A percentile compares a stretch with the other conserved stretches of the same genome.
Evolutionary conservation across 352 stramenopile genomes (phyloP).

Genomic region (Pythium brachiatum): DNA sequence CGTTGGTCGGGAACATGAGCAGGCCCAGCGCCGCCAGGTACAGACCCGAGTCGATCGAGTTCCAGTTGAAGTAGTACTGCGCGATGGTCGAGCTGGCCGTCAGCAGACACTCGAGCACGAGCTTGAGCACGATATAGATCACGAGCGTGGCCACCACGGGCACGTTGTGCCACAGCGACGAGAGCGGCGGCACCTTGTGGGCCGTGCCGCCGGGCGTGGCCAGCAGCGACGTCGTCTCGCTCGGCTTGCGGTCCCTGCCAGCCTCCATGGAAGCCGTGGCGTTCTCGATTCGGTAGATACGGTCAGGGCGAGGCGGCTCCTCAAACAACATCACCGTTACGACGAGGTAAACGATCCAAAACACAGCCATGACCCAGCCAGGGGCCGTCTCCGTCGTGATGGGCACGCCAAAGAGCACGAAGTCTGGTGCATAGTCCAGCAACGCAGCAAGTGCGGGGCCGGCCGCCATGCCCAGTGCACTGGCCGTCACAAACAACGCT

Average conservation of each 20-base stretch:
- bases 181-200: constrained; percentile 34
- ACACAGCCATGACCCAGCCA: constrained; percentile 88
- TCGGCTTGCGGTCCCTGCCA: constrained; percentile 24
- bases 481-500: constrained; percentile 90
- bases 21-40: constrained; percentile 88
- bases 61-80: constrained; percentile 91
- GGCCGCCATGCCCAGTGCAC: constrained; percentile 90
- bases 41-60: constrained; percentile 74
- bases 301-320: constrained; percentile 57
- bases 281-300: constrained; percentile 41
- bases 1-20: constrained; percentile 92
- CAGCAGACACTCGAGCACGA: constrained; percentile 88
- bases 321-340: constrained; percentile 56
- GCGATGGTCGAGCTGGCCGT: constrained; percentile 82
- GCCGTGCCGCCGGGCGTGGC: constrained; percentile 15
- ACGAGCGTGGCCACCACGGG: constrained; percentile 73
- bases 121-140: constrained; percentile 92
- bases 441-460: constrained; percentile 76
- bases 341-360: constrained; percentile 68
- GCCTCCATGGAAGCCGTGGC: constrained; percentile 39
- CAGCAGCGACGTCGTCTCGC: constrained; percentile 45
- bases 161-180: constrained; percentile 69
- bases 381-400: constrained; percentile 88
- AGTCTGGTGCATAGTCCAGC: constrained; percentile 75
- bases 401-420: constrained; percentile 46